A percentile compares a stretch with the other conserved stretches of the same genome.
These are phyloP conservation scores for Castanea sativa DNA, from an alignment of 306 rosid species.

Conservation along the genomic window DNA sequence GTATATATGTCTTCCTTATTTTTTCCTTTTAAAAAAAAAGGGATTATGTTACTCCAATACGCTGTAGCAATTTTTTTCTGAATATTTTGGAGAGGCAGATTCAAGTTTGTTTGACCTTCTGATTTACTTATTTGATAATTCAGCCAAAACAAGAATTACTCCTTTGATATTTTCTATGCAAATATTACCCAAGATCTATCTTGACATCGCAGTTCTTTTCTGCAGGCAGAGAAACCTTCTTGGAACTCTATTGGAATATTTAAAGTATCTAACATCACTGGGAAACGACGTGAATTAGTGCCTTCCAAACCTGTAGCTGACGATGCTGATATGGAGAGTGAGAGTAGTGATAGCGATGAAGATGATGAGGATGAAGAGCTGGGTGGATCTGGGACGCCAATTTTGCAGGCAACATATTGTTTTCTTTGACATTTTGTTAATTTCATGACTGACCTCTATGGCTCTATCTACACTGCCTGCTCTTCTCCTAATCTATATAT, in stretches of 20 bases:
- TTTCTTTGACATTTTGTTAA: constrained; percentile 1
- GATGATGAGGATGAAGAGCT: constrained; percentile 59
- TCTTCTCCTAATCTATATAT: constrained; percentile 10
- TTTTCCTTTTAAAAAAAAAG: background rate
- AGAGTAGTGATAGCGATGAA: constrained; percentile 66
- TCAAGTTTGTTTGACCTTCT: background rate
- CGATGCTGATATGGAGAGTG: constrained; percentile 65
- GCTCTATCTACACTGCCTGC: background rate
- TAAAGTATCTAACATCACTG: constrained; percentile 76
- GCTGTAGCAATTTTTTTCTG: background rate
- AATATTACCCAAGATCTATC: background rate
- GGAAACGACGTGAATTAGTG: constrained; percentile 73
- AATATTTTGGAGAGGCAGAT: background rate
- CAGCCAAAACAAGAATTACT: background rate
- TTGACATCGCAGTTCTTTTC: constrained; percentile 21
- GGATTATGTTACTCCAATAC: background rate
- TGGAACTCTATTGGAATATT: constrained; percentile 85
- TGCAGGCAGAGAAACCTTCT: constrained; percentile 79
- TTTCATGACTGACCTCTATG: background rate
- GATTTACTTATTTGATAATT: constrained; percentile 15
- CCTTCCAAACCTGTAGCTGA: constrained; percentile 48
- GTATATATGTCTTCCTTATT: background rate
- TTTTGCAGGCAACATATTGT: constrained; percentile 59
- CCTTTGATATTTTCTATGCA: background rate
- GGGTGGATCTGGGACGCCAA: constrained; percentile 43